A percentile compares a stretch with the other conserved stretches of the same genome.
These are phyloP conservation scores for Zygoascus hellenicus DNA, from an alignment of 1,139 yeast genomes.

Conservation along the genomic window DNA sequence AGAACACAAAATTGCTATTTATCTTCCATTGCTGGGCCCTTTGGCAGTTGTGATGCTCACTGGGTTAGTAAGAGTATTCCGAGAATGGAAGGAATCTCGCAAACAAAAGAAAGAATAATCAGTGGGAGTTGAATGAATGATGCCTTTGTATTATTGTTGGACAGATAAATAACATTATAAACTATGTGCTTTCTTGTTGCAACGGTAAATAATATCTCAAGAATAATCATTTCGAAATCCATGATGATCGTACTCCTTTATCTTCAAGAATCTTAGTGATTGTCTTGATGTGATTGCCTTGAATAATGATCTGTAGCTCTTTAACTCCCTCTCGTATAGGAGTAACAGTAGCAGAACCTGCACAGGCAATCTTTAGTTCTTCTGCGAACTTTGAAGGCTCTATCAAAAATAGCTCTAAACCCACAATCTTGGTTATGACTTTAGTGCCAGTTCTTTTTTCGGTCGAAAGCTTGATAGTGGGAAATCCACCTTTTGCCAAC, in stretches of 20 bases:
- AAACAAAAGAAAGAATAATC: neutral
- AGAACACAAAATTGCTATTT: slow-evolving; percentile 91
- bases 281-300: slow-evolving; percentile 77
- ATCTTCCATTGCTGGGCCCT: slow-evolving; percentile 85
- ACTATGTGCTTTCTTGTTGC: neutral
- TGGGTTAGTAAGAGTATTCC: slow-evolving; percentile 45
- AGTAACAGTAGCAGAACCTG: slow-evolving; percentile 77
- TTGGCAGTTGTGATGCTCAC: slow-evolving; percentile 60
- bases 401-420: slow-evolving; percentile 63
- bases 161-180: neutral
- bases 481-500: slow-evolving; percentile 54
- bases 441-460: slow-evolving; percentile 82
- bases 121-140: neutral
- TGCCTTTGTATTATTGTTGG: neutral
- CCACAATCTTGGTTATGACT: slow-evolving; percentile 63
- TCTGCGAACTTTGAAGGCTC: slow-evolving; percentile 62
- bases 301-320: slow-evolving; percentile 67
- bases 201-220: neutral
- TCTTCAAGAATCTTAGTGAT: slow-evolving; percentile 54
- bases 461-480: slow-evolving; percentile 59
- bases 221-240: slow-evolving; percentile 42
- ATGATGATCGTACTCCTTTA: slow-evolving; percentile 60
- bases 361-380: slow-evolving; percentile 70
- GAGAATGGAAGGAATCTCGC: slow-evolving; percentile 30
- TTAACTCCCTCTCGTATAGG: slow-evolving; percentile 40